Base-by-base conservation (phyloP, 805 yeast species). In the Kodamaea kaohsiungensis region DNA sequence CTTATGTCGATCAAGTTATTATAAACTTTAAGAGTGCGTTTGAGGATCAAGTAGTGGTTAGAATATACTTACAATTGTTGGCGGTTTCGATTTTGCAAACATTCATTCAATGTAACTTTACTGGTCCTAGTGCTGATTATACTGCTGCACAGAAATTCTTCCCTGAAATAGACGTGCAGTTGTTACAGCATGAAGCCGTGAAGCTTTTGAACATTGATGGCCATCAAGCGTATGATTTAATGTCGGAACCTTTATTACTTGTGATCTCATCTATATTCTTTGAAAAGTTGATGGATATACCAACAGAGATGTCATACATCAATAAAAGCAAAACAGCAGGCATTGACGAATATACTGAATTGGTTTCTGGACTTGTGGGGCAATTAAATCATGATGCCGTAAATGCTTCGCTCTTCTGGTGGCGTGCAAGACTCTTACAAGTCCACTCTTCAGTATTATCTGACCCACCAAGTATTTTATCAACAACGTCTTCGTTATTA, bases 21-120 rank as follows among this genome's bases (percentile, higher is more conserved):
- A 40, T 42, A 5, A 53, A 39, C 19, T 61, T 62, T 42, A 19
- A 46, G 7, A 49, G 37, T n/a, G 48, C 51, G n/a, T 58, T 58
- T 43, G 52, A 52, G 5, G 56, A 56, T 7, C 39, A 39, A 7
- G 54, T 51, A 8, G 18, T 61, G 4, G 64, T 61, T 2, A 22
- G 37, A 1, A 18, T 66, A 15, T 68, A 69, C 43, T 57, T 68
- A 35, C 77, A 70, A 48, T 54, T 73, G n/a, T 45, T 79, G 15
- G 88, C 89, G 2, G 77, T 89, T 56, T 78, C 87, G 0, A 70
- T 84, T 2, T 70, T 90, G 22, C 91, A 91, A 64, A 65, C 81
- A 1, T 92, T 88, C 64, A 72, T 88, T 13, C 96, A 90, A 66
- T 69, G 80, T 49, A 92, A 92, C 67, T 89, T 79, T 68, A 89